Conservation (phyloP, 108 stramenopile genomes). For the Cylindrotheca closterium region DNA sequence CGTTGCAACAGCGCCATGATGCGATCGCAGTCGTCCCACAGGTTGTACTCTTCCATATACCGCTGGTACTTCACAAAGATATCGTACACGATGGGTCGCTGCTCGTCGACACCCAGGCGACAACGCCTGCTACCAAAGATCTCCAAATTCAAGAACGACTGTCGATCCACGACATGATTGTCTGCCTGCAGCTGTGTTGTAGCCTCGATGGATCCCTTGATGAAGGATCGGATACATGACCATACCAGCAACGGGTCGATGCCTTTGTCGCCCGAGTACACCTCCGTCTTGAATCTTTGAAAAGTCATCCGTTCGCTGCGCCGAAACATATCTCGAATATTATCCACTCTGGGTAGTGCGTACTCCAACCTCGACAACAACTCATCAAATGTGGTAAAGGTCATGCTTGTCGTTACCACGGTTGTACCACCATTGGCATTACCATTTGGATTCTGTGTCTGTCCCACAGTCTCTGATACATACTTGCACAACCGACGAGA, state of each 20-base stretch:
- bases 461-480: conserved; percentile 37
- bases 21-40: conserved; percentile 60
- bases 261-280: conserved; percentile 11
- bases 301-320: conserved; percentile 29
- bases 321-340: neutral
- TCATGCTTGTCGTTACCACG: conserved; percentile 11
- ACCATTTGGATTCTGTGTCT: neutral
- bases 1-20: conserved; percentile 22
- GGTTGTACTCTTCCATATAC: conserved; percentile 14
- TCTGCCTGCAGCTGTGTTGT: conserved; percentile 13
- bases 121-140: conserved; percentile 53
- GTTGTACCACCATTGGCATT: conserved; percentile 10
- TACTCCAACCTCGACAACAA: conserved; percentile 23
- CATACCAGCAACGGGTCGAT: conserved; percentile 48
- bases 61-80: conserved; percentile 45
- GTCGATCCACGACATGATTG: conserved; percentile 39
- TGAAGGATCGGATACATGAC: conserved; percentile 54
- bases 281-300: conserved; percentile 35
- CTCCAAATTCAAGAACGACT: too few relatives aligned
- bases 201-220: conserved; percentile 68
- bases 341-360: conserved; percentile 5
- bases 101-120: conserved; percentile 26
- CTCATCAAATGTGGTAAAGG: conserved; percentile 40
- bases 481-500: conserved; percentile 45
- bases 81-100: conserved; percentile 30